A percentile compares a stretch with the other conserved stretches of the same genome.
Conservation (phyloP, 768 basidiomycete genomes). For the Leccinum incarnatum region DNA sequence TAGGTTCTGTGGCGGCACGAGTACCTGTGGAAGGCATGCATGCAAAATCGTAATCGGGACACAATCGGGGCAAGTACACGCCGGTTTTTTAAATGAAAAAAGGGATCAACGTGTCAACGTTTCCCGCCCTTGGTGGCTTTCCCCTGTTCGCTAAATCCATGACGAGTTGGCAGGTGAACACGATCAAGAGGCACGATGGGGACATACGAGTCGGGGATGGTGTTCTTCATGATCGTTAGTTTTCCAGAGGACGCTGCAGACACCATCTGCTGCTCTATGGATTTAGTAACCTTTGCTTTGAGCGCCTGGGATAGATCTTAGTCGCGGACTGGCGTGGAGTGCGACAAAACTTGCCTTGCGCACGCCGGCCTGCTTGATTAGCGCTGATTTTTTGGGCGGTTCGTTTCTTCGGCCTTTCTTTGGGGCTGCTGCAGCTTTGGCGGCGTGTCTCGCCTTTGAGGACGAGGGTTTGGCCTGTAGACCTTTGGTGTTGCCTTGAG, state of each 20-base stretch:
- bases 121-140: slow-evolving; percentile 17
- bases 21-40: slow-evolving; percentile 1
- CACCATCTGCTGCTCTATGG: slow-evolving; percentile 90
- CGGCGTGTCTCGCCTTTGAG: slow-evolving; percentile 50
- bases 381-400: slow-evolving; percentile 75
- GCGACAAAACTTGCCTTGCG: slow-evolving; percentile 53
- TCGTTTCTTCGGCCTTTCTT: slow-evolving; percentile 80
- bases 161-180: background rate
- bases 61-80: slow-evolving; percentile 3
- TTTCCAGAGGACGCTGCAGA: slow-evolving; percentile 85
- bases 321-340: background rate
- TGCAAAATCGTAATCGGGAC: background rate
- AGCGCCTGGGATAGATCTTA: slow-evolving; percentile 50
- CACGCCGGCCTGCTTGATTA: slow-evolving; percentile 74
- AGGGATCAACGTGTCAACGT: slow-evolving; percentile 5
- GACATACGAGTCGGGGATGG: slow-evolving; percentile 32
- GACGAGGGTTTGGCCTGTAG: slow-evolving; percentile 50
- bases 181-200: background rate
- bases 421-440: slow-evolving; percentile 63
- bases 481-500: slow-evolving; percentile 86
- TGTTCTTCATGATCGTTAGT: slow-evolving; percentile 88
- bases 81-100: slow-evolving; percentile 4
- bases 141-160: slow-evolving; percentile 17
- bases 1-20: slow-evolving; percentile 4
- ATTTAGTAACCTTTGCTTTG: slow-evolving; percentile 87